Evolutionary conservation across 2,329 filamentous ascomycete species (phyloP).

Genomic region (Verticillium longisporum): DNA sequence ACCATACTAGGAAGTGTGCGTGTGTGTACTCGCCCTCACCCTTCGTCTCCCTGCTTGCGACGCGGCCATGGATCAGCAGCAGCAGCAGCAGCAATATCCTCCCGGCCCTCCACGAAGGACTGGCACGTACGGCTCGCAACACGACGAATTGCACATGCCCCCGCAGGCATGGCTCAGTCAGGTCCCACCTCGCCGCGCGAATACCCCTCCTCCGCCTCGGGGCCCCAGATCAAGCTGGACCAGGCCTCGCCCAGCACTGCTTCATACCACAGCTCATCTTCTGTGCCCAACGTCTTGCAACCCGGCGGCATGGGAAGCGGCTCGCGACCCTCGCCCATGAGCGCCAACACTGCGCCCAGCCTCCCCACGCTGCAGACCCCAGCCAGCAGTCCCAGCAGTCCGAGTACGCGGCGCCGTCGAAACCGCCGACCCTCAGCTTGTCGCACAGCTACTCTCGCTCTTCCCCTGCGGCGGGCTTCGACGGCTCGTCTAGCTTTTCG

Average conservation of each 20-base stretch:
- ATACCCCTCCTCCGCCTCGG: slow-evolving; percentile 26
- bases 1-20: neutral
- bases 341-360: slow-evolving; percentile 36
- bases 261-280: slow-evolving; percentile 31
- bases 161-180: slow-evolving; percentile 33
- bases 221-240: slow-evolving; percentile 46
- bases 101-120: slow-evolving; percentile 26
- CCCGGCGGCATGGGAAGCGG: slow-evolving; percentile 38
- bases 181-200: slow-evolving; percentile 40
- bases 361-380: slow-evolving; percentile 32
- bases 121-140: slow-evolving; percentile 30
- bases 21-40: neutral
- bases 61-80: slow-evolving; percentile 17
- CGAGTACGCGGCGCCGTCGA: slow-evolving; percentile 58
- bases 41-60: neutral
- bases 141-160: slow-evolving; percentile 50
- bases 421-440: slow-evolving; percentile 56
- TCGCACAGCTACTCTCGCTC: slow-evolving; percentile 78
- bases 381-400: slow-evolving; percentile 34
- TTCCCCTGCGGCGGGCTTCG: slow-evolving; percentile 62
- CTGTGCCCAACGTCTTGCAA: slow-evolving; percentile 53
- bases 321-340: slow-evolving; percentile 27
- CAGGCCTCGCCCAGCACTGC: slow-evolving; percentile 29
- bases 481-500: slow-evolving; percentile 39
- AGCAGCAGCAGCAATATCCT: slow-evolving; percentile 27